Evolutionary conservation across 306 rosid species (phyloP).

Genomic region (Adenanthera pavonina): DNA sequence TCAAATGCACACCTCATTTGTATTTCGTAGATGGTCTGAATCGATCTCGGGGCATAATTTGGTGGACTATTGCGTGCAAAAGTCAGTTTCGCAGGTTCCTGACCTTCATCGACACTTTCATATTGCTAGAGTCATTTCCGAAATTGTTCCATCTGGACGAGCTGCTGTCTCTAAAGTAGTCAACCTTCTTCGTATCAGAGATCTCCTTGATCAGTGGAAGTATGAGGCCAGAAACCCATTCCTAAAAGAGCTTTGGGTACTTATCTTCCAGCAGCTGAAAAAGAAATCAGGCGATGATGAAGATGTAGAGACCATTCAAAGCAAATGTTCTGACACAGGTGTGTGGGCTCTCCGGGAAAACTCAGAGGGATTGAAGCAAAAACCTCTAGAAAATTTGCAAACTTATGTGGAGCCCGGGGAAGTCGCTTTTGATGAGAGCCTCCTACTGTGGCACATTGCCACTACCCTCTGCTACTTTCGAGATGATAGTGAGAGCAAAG

Average conservation of each 20-base stretch:
- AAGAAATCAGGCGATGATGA: background rate
- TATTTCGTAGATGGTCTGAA: background rate
- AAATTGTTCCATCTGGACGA: background rate
- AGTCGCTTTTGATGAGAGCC: constrained; percentile 7
- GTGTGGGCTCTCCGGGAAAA: background rate
- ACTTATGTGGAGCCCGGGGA: background rate
- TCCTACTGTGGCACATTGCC: constrained; percentile 34
- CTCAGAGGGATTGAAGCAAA: background rate
- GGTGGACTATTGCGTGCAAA: background rate
- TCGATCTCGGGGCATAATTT: background rate
- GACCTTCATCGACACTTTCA: background rate
- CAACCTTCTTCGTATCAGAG: background rate
- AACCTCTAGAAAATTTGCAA: background rate
- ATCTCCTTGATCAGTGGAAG: background rate
- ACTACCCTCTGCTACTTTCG: background rate
- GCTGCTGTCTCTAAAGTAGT: background rate
- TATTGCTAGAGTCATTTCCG: too few relatives aligned
- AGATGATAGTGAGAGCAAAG: background rate
- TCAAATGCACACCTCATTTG: background rate
- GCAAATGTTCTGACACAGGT: background rate
- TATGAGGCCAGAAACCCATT: background rate
- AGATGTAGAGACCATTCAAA: background rate
- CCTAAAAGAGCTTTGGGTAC: background rate
- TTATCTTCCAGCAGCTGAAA: background rate
- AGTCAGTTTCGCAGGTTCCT: background rate